Evolutionary conservation across 2,329 filamentous ascomycete species (phyloP).

Genomic region (Aspergillus sp.): DNA sequence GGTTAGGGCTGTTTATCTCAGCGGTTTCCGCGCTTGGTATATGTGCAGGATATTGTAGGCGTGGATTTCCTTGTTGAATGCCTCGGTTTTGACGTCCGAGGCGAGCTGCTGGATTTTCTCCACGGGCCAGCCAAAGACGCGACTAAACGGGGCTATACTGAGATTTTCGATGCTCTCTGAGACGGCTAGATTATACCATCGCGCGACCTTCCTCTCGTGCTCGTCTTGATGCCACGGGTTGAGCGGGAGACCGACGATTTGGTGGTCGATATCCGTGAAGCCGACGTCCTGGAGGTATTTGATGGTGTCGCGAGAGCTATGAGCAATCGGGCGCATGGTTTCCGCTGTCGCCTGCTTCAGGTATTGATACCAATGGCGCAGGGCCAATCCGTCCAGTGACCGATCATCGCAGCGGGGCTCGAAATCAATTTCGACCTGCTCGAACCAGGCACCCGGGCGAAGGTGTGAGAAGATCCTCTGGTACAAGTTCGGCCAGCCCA

Average conservation of each 20-base stretch:
- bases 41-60: slow-evolving; percentile 63
- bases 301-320: slow-evolving; percentile 59
- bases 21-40: slow-evolving; percentile 42
- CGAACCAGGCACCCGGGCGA: slow-evolving; percentile 73
- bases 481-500: slow-evolving; percentile 74
- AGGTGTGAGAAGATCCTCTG: slow-evolving; percentile 70
- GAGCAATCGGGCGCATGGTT: slow-evolving; percentile 64
- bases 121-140: slow-evolving; percentile 60
- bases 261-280: slow-evolving; percentile 76
- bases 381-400: slow-evolving; percentile 54
- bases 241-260: slow-evolving; percentile 67
- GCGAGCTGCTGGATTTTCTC: slow-evolving; percentile 65
- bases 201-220: slow-evolving; percentile 66
- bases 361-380: slow-evolving; percentile 69
- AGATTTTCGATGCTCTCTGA: slow-evolving; percentile 71
- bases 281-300: slow-evolving; percentile 66
- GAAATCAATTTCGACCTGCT: slow-evolving; percentile 89
- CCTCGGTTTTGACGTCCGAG: slow-evolving; percentile 64
- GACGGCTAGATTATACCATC: slow-evolving; percentile 81
- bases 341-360: slow-evolving; percentile 67
- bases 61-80: slow-evolving; percentile 66
- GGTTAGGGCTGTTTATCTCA: slow-evolving; percentile 6
- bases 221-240: slow-evolving; percentile 70
- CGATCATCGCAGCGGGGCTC: slow-evolving; percentile 70
- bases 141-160: slow-evolving; percentile 70